Evolutionary conservation across 2,329 filamentous ascomycete species (phyloP), one percentile per base, ranked within the genome.

Genomic region (Claviceps sp.): DNA sequence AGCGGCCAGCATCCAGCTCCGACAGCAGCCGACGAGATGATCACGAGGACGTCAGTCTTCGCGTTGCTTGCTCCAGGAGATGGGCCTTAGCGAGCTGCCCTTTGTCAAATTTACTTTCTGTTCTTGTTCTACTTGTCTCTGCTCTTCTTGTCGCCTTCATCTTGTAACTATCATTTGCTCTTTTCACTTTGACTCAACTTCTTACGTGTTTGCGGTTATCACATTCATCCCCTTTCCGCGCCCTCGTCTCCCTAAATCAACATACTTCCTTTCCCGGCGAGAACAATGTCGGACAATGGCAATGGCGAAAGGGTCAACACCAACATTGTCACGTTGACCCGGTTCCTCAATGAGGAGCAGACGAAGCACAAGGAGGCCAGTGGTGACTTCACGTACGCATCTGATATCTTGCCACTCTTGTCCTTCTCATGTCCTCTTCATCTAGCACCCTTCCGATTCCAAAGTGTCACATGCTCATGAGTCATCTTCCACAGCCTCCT

Each of bases 261-360:
- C 7, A 17, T 14, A 19, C 16, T 34, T 40, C n/a, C 46, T 7
- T 22, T n/a, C 26, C 34, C 3, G 46, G 2, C 44, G 30, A 46
- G 11, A 37, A 37, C 19, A 7, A 70, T 68, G 65, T 57, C 63
- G 52, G 58, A 65, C 59, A 70, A 69, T 59, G 69, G 68, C 55
- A 68, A 69, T 60, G 71, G 68, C 60, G 89, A 95, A 73, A 84
- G 85, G 68, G 83, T 98, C 74, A 96, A 97, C 77, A 94, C 88
- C 56, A 82, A 96, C 70, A 97, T 98, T 65, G 78, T 97, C 66
- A 97, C 93, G 52, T 82, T 98, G 61, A 96, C 93, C 43, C 81
- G 93, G 56, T 95, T 93, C 77, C 79, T 98, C 62, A 97, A 89
- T 34, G 93, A 98, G 74, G 90, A 96, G 74, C 93, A 98, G 70